Evolutionary conservation across 495 filamentous ascomycete species (phyloP).

Genomic region (Thermothielavioides terrestris): DNA sequence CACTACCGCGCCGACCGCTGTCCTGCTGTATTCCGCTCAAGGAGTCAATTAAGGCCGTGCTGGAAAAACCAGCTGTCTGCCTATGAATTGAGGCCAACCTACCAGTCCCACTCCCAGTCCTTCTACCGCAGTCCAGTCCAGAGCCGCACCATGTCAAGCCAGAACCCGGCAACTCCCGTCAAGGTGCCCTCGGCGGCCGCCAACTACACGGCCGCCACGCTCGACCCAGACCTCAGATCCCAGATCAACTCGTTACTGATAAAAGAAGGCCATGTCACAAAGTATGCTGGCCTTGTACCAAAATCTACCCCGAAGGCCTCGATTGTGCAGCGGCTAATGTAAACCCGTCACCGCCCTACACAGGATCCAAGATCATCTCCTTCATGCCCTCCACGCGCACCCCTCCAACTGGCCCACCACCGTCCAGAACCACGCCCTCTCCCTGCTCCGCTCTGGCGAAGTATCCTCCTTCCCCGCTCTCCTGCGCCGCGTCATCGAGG

Average conservation of each 20-base stretch:
- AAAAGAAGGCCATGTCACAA: constrained; percentile 40
- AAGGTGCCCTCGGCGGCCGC: constrained; percentile 44
- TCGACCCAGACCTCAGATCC: constrained; percentile 45
- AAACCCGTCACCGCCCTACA: not conserved
- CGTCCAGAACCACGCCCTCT: constrained; percentile 42
- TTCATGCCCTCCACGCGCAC: constrained; percentile 44
- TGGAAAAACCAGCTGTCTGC: too few species aligned
- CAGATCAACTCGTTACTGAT: constrained; percentile 44
- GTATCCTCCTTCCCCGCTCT: constrained; percentile 44
- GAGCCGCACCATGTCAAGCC: constrained; percentile 28
- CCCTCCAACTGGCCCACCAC: constrained; percentile 47
- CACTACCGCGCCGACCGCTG: too few species aligned
- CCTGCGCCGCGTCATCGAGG: constrained; percentile 43
- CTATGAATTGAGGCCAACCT: not conserved
- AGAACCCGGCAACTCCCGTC: constrained; percentile 40
- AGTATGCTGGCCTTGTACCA: constrained; percentile 34
- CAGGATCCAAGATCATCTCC: constrained; percentile 50
- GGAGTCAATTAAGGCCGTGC: too few species aligned
- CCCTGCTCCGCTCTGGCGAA: constrained; percentile 46
- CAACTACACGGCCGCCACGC: constrained; percentile 41
- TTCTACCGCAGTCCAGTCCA: not conserved
- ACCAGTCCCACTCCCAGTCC: not conserved
- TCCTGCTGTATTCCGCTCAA: too few species aligned
- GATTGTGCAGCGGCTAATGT: too few species aligned
- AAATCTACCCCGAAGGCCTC: too few species aligned